Evolutionary conservation across 106 monocot genomes (phyloP).

Genomic region (Dendrobium officinale): DNA sequence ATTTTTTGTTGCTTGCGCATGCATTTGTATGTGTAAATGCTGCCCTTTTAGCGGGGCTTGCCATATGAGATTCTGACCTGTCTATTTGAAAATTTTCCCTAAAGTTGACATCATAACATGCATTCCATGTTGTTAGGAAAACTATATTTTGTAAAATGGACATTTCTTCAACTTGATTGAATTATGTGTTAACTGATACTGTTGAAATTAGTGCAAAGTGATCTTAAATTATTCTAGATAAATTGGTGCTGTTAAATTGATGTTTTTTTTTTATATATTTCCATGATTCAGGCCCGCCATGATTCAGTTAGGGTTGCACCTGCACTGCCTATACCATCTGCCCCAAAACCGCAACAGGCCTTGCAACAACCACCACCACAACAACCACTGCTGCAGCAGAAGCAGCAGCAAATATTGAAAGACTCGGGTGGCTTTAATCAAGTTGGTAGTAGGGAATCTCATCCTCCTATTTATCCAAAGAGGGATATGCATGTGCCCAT

Average conservation of each 20-base stretch:
- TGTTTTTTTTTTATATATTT: background rate
- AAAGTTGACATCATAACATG: background rate
- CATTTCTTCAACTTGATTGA: background rate
- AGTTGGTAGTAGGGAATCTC: conserved; percentile 12
- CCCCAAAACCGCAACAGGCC: conserved; percentile 10
- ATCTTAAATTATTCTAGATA: background rate
- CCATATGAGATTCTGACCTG: background rate
- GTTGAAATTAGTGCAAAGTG: background rate
- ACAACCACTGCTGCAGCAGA: conserved; percentile 10
- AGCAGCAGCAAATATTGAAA: conserved; percentile 21
- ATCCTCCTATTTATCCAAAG: conserved; percentile 34
- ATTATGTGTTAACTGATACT: background rate
- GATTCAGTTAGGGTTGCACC: conserved; percentile 24
- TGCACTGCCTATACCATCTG: conserved; percentile 23
- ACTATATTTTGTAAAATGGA: background rate
- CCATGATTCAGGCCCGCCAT: conserved; percentile 25
- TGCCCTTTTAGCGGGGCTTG: too few relatives aligned
- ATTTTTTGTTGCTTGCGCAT: background rate
- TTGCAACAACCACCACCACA: background rate
- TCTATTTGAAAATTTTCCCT: background rate
- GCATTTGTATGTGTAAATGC: too few relatives aligned
- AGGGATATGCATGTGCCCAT: conserved; percentile 24
- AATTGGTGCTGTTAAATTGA: conserved; percentile 2
- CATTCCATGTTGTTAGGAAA: background rate
- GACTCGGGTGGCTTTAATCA: conserved; percentile 24